Evolutionary conservation across 495 filamentous ascomycete genomes (phyloP).

Genomic region (Penicillium argentinense): DNA sequence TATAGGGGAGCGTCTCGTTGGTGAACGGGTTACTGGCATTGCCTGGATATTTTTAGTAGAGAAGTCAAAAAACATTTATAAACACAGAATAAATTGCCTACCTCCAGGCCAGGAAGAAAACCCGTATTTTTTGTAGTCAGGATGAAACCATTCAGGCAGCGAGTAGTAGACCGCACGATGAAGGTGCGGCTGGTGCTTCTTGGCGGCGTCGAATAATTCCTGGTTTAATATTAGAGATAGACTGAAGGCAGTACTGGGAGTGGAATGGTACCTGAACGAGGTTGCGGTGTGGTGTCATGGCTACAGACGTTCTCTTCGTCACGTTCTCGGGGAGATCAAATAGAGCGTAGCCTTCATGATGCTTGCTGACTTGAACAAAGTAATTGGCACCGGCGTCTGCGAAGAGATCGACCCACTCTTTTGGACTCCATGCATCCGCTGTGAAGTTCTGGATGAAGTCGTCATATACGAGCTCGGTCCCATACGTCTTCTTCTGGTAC

Average conservation of each 20-base stretch:
- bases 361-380: conserved; percentile 54
- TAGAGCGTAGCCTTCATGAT: conserved; percentile 55
- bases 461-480: conserved; percentile 51
- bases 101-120: conserved; percentile 39
- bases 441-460: conserved; percentile 57
- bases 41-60: conserved; percentile 8
- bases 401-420: conserved; percentile 58
- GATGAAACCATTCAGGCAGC: conserved; percentile 59
- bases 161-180: conserved; percentile 52
- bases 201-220: conserved; percentile 53
- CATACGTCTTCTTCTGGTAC: conserved; percentile 51
- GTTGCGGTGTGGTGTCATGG: conserved; percentile 45
- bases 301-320: conserved; percentile 45
- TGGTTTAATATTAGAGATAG: conserved; percentile 17
- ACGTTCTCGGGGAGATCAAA: conserved; percentile 47
- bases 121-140: conserved; percentile 48
- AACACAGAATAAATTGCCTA: neutral
- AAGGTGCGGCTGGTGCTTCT: conserved; percentile 47
- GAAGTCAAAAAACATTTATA: conserved; percentile 11
- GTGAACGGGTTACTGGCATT: conserved; percentile 52
- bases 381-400: conserved; percentile 54
- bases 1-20: conserved; percentile 45
- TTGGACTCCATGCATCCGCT: conserved; percentile 45
- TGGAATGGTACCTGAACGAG: conserved; percentile 11
- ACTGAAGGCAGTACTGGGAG: neutral